Evolutionary conservation across 106 monocot genomes (phyloP), one percentile per base, ranked within the genome.

Genomic region (Dendrobium nobile): DNA sequence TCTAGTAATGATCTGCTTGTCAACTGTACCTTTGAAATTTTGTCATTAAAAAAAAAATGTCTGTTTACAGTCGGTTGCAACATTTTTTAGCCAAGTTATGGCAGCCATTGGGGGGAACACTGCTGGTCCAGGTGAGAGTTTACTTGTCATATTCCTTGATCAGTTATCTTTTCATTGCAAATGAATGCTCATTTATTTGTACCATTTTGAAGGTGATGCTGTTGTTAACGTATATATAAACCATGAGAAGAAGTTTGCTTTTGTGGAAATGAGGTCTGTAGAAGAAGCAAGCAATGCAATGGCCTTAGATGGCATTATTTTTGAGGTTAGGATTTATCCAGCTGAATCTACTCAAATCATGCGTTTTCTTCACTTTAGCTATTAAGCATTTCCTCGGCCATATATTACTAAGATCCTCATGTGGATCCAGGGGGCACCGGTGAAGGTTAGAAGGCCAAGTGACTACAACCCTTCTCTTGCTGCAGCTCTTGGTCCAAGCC

Each of bases 201-300:
- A n/a, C 20, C 41, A 44, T 74, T 81, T 16, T 85, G 44, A 75
- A 96, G 96, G 97, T 85, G 94, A 97, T 91, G 97, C 97, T 84
- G 97, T 97, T 65, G 89, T 97, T 51, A 97, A 97, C 83, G 97
- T 97, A 19, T 97, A 97, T 75, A 97, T 97, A 85, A 97, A 97
- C 80, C 97, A 97, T 87, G 97, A 97, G 74, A 97, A 97, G 87
- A 97, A 97, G 80, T 97, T 97, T 85, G 97, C 97, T 41, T 97
- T 97, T 80, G 97, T 97, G 82, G 97, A 97, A 81, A 97, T 97
- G 97, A 88, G 97, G 65, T 97, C 97, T 27, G 97, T 97, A 33
- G 97, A 97, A 84, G 97, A 97, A 89, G 97, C 97, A 44, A 92
- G 92, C 81, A 97, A 97, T 85, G 97, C 97, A 67, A 97, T 97